Percentiles rank a stretch among this genome's conserved stretches.
Conservation (phyloP, 2,329 filamentous ascomycete genomes). For the Alternaria sp. region DNA sequence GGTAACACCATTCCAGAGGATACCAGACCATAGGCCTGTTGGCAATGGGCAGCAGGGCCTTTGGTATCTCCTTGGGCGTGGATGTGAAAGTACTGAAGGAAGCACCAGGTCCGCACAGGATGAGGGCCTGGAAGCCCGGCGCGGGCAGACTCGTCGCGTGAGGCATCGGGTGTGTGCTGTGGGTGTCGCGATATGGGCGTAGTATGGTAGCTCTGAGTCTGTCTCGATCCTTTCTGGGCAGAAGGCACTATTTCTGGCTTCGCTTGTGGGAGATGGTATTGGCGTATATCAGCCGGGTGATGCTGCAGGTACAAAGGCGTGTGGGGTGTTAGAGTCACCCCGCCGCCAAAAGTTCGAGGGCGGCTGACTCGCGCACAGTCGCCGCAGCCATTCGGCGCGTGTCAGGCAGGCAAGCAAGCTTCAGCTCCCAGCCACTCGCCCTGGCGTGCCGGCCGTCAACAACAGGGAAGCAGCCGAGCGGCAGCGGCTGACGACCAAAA, state of each 20-base stretch:
- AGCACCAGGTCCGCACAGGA: slow-evolving; percentile 81
- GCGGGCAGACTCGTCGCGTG: slow-evolving; percentile 73
- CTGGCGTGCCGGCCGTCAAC: slow-evolving; percentile 10
- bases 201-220: neutral
- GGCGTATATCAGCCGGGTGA: neutral
- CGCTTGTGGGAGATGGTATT: neutral
- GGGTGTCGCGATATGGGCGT: too few relatives aligned
- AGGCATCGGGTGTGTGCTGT: slow-evolving; percentile 64
- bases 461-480: slow-evolving; percentile 11
- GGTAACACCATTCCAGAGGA: slow-evolving; percentile 82
- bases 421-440: neutral
- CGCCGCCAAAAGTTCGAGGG: slow-evolving; percentile 16
- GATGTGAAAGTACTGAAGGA: slow-evolving; percentile 84
- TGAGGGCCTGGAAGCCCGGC: slow-evolving; percentile 80
- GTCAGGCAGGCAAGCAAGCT: slow-evolving; percentile 6
- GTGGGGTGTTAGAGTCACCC: slow-evolving; percentile 26
- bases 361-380: slow-evolving; percentile 19
- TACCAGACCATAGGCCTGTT: slow-evolving; percentile 93
- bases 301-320: slow-evolving; percentile 17
- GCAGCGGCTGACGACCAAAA: slow-evolving; percentile 5
- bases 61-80: slow-evolving; percentile 79
- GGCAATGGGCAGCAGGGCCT: slow-evolving; percentile 80
- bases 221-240: neutral
- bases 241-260: neutral
- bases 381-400: neutral